A percentile compares a stretch with the other conserved stretches of the same genome.
Evolutionary conservation across 495 filamentous ascomycete genomes (phyloP).

Genomic region (Trichoderma virens): DNA sequence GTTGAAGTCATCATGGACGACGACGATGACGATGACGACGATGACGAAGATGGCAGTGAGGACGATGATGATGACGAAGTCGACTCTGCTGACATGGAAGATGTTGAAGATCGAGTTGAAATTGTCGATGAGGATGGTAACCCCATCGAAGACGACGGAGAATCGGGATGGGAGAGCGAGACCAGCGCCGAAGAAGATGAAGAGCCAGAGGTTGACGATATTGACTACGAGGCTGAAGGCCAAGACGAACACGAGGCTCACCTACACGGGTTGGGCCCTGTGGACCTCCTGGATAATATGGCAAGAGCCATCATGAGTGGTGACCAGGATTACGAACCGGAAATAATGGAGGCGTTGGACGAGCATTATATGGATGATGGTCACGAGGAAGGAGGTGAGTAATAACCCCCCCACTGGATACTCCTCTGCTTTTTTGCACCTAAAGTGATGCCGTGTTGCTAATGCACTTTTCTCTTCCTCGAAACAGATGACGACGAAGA

Average conservation of each 20-base stretch:
- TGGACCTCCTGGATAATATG: conserved; percentile 43
- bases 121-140: conserved; percentile 51
- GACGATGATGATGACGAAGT: conserved; percentile 49
- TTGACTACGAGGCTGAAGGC: conserved; percentile 39
- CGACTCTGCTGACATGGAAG: conserved; percentile 43
- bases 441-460: too few relatives aligned
- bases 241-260: conserved; percentile 36
- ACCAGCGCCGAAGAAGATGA: conserved; percentile 48
- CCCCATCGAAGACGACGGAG: conserved; percentile 43
- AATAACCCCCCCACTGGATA: too few relatives aligned
- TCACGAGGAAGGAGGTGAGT: conserved; percentile 50
- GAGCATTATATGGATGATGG: conserved; percentile 64
- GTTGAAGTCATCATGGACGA: conserved; percentile 83
- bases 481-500: conserved; percentile 50
- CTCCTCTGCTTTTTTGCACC: too few relatives aligned
- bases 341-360: conserved; percentile 40
- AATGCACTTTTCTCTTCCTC: neutral
- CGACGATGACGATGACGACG: conserved; percentile 56
- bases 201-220: conserved; percentile 41
- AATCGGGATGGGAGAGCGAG: conserved; percentile 48
- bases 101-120: conserved; percentile 45
- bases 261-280: conserved; percentile 20
- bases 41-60: conserved; percentile 53
- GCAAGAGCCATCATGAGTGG: conserved; percentile 56
- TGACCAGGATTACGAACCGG: conserved; percentile 49